Evolutionary conservation across 257 asterid genomes (phyloP), one percentile per base, ranked within the genome.

Genomic region (Capsicum rhomboideum): DNA sequence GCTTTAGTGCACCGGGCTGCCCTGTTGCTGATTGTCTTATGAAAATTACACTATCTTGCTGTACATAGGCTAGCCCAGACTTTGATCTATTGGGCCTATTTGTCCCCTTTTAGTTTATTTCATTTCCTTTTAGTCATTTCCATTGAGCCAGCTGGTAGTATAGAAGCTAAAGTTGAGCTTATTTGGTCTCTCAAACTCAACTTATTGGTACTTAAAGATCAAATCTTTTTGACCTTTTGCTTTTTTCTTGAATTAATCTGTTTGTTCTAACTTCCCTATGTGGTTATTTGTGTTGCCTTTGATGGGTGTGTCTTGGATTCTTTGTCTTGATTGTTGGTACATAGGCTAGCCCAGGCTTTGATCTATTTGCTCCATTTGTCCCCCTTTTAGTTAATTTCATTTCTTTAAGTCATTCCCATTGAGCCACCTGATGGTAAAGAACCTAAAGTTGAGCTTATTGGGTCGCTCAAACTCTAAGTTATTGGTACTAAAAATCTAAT

Each of bases 401-500:
- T 55, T 44, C 12, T 8, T 85, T 95, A 88, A 34, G 10, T 83
- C 68, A 16, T 90, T 2, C 78, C 86, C 67, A 82, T 29, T 16
- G 87, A 89, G 84, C 86, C 89, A 52, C 87, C 91, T 46, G 84
- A 83, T 85, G 66, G 87, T 83, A 58, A 69, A 78, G 80, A 85
- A 54, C 50, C 94, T 14, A 89, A 77, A 31, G 81, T 80, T 26
- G 90, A 89, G 59, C 82, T 82, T 74, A 64, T 87, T 69, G 92
- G 88, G 66, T 77, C 89, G 49, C 89, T 91, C 28, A 95, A 95
- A 92, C 84, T 94, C 85, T n/a, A 95, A 94, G 68, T 85, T 94
- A 72, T 84, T 95, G 94, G 97, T 95, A 84, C 16, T 21, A 44
- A 8, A 63, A 20, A 8, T 81, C 75, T n/a, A 61, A 78, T 44